Conservation (phyloP, 805 yeast genomes). For the Candida mattraensis region DNA sequence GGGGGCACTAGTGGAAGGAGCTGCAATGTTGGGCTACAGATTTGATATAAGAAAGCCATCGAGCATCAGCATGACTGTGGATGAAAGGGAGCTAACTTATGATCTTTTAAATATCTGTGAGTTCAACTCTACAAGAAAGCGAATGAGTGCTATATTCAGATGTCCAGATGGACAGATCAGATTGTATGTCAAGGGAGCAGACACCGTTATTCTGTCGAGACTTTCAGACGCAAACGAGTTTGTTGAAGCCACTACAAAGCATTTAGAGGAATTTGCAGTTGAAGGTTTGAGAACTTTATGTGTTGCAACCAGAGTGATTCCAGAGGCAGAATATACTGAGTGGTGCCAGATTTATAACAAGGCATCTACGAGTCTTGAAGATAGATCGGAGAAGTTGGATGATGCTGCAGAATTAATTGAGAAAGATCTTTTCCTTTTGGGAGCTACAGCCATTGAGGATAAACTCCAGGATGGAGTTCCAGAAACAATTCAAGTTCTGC, state of each 20-base stretch:
- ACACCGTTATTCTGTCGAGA: conserved; percentile 90
- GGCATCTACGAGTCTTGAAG: conserved; percentile 79
- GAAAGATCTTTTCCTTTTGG: conserved; percentile 71
- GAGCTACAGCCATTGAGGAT: conserved; percentile 98
- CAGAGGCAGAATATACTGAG: conserved; percentile 70
- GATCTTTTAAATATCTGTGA: conserved; percentile 91
- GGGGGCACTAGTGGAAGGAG: conserved; percentile 98
- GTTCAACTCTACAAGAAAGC: conserved; percentile 93
- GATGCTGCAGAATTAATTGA: conserved; percentile 90
- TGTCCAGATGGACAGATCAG: conserved; percentile 93
- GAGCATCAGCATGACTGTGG: conserved; percentile 63
- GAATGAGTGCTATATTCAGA: conserved; percentile 94
- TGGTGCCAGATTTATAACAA: conserved; percentile 71
- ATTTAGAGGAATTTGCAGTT: conserved; percentile 93
- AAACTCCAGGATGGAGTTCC: conserved; percentile 98
- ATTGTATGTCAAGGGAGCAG: conserved; percentile 95
- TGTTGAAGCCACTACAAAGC: conserved; percentile 77
- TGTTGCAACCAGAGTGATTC: conserved; percentile 78
- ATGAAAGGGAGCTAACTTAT: conserved; percentile 55
- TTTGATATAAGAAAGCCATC: conserved; percentile 86
- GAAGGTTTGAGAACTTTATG: conserved; percentile 95
- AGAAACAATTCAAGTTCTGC: conserved; percentile 91
- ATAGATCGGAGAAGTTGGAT: conserved; percentile 76
- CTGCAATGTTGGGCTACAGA: conserved; percentile 81
- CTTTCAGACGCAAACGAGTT: conserved; percentile 72